These are phyloP conservation scores for Dioszegia aurantiaca DNA, from an alignment of 768 basidiomycete genomes.

Conservation along the genomic window DNA sequence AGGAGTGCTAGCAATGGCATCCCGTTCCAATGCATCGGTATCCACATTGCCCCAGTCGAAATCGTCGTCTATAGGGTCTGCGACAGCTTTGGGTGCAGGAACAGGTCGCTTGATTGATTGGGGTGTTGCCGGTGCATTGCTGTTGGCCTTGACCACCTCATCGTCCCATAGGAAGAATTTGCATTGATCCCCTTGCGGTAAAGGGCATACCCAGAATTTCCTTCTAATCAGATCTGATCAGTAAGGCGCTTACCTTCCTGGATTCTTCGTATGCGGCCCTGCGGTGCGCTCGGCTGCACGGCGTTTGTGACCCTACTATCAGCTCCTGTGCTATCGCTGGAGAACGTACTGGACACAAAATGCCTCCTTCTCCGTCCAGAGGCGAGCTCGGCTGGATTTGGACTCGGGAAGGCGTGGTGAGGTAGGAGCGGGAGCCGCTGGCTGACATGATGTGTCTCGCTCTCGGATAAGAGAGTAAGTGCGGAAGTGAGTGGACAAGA, in stretches of 20 bases:
- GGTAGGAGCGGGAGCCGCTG: neutral
- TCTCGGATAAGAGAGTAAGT: neutral
- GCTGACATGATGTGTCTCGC: neutral
- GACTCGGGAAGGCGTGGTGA: slow-evolving; percentile 13
- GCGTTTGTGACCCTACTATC: slow-evolving; percentile 31
- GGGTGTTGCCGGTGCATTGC: neutral
- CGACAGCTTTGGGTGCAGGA: neutral
- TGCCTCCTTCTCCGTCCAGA: slow-evolving; percentile 13
- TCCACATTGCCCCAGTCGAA: slow-evolving; percentile 44
- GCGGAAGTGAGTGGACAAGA: neutral
- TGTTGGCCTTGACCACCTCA: slow-evolving; percentile 20
- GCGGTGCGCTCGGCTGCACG: slow-evolving; percentile 24
- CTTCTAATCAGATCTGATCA: neutral
- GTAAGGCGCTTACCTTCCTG: slow-evolving; percentile 33
- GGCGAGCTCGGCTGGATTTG: slow-evolving; percentile 26
- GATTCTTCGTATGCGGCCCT: slow-evolving; percentile 39
- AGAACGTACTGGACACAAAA: slow-evolving; percentile 11
- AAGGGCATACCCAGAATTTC: slow-evolving; percentile 33
- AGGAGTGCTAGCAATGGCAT: slow-evolving; percentile 37
- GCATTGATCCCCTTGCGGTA: slow-evolving; percentile 37
- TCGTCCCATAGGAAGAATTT: slow-evolving; percentile 48
- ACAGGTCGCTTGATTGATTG: neutral
- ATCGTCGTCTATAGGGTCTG: slow-evolving; percentile 17
- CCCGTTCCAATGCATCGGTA: slow-evolving; percentile 35
- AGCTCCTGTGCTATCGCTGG: neutral